Percentiles rank a stretch among this genome's conserved stretches.
Evolutionary conservation across 2,329 filamentous ascomycete genomes (phyloP).

Genomic region (Cladosporium phlei): DNA sequence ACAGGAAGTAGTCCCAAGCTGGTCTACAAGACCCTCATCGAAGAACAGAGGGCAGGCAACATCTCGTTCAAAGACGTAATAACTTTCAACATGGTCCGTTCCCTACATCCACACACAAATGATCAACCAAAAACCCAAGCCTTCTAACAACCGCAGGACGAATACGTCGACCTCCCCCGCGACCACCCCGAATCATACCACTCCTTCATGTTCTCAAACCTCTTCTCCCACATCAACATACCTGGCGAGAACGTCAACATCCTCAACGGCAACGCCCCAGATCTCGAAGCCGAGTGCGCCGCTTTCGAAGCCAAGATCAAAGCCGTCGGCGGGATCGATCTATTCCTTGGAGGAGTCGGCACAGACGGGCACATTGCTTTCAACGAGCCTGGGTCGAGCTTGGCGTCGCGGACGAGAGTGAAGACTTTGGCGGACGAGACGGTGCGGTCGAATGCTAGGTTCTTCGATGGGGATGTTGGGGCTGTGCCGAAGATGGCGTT

Average conservation of each 20-base stretch:
- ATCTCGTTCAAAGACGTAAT: constrained; percentile 84
- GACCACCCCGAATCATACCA: constrained; percentile 84
- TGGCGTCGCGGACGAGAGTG: constrained; percentile 72
- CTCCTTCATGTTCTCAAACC: constrained; percentile 88
- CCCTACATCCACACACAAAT: no score
- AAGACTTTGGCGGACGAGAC: constrained; percentile 86
- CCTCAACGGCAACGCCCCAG: constrained; percentile 71
- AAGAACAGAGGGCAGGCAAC: constrained; percentile 64
- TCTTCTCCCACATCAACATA: constrained; percentile 82
- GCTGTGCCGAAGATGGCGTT: constrained; percentile 76
- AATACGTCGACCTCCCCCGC: constrained; percentile 77
- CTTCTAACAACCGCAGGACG: no score
- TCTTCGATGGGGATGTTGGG: constrained; percentile 69
- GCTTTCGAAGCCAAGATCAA: constrained; percentile 75
- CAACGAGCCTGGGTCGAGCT: constrained; percentile 79
- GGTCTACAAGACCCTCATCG: constrained; percentile 71
- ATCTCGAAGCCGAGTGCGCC: constrained; percentile 70
- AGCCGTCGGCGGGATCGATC: constrained; percentile 69
- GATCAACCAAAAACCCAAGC: no score
- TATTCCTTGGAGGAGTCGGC: constrained; percentile 80
- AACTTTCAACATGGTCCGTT: constrained; percentile 91
- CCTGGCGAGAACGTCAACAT: constrained; percentile 78
- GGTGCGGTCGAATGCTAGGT: constrained; percentile 76
- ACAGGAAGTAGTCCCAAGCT: constrained; percentile 75
- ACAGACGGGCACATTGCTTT: constrained; percentile 86